Evolutionary conservation across 805 yeast genomes (phyloP).

Genomic region (Candida verbasci): DNA sequence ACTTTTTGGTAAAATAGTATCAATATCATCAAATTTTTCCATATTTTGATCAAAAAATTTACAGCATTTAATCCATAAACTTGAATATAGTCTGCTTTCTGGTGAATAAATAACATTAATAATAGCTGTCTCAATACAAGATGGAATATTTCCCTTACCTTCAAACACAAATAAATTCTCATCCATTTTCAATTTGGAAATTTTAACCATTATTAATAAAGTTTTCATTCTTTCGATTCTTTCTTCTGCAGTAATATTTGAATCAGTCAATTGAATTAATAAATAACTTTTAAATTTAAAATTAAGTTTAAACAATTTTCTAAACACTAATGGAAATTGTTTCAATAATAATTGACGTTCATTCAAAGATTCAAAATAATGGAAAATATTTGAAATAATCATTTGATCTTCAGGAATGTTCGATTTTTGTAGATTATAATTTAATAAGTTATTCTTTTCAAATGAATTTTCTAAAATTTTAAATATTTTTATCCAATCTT

Average conservation of each 20-base stretch:
- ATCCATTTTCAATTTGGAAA: constrained; percentile 64
- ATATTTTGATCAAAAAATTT: constrained; percentile 12
- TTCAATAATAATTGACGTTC: constrained; percentile 31
- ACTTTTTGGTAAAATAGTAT: constrained; percentile 26
- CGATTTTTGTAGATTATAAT: constrained; percentile 41
- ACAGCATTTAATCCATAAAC: constrained; percentile 66
- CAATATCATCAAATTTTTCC: constrained; percentile 20
- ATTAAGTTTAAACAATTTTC: constrained; percentile 63
- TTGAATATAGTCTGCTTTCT: constrained; percentile 66
- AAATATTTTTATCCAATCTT: constrained; percentile 77
- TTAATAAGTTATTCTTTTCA: constrained; percentile 55
- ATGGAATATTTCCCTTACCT: constrained; percentile 50
- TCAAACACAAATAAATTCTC: constrained; percentile 39
- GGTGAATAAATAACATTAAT: constrained; percentile 74
- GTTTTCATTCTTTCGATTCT: constrained; percentile 69
- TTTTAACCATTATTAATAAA: constrained; percentile 59
- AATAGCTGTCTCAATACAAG: constrained; percentile 79
- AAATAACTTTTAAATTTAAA: constrained; percentile 62
- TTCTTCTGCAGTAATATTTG: constrained; percentile 49
- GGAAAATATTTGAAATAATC: constrained; percentile 62
- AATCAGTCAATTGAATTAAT: constrained; percentile 59
- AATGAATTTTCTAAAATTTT: constrained; percentile 71
- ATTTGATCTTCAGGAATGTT: constrained; percentile 50
- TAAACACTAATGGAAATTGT: constrained; percentile 66
- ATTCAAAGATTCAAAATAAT: constrained; percentile 60